Percentiles rank a stretch among this genome's conserved stretches.
phyloP scores from a whole-genome alignment of 2,329 filamentous ascomycete genomes.

The Fonsecaea multimorphosa region DNA sequence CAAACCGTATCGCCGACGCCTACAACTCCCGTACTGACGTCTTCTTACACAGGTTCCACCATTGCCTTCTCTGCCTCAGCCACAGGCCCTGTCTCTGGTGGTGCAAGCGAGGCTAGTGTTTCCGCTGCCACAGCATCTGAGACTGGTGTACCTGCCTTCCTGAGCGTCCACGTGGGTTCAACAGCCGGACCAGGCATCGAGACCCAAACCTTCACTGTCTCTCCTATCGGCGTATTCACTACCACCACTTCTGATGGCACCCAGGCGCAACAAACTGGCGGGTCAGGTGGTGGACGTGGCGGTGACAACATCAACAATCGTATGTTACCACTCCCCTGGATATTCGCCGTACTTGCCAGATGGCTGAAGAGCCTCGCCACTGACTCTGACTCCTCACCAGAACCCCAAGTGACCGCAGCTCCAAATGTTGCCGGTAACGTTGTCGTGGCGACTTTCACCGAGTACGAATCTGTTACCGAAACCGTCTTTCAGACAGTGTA shows the following conservation, averaged over 20 bases:
- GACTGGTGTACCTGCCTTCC: constrained; percentile 31
- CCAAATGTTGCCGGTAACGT: constrained; percentile 25
- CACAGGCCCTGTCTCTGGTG: constrained; percentile 32
- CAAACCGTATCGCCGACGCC: constrained; percentile 5
- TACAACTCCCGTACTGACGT: constrained; percentile 8
- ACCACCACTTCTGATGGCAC: constrained; percentile 12
- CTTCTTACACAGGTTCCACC: constrained; percentile 27
- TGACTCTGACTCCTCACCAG: constrained; percentile 6
- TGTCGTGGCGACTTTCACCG: constrained; percentile 31
- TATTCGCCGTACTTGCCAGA: not conserved
- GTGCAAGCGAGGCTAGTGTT: constrained; percentile 36
- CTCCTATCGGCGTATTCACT: constrained; percentile 26
- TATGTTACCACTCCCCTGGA: not conserved
- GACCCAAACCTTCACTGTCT: constrained; percentile 34
- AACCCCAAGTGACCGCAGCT: constrained; percentile 18
- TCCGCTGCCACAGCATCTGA: constrained; percentile 23
- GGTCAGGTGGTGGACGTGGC: not conserved
- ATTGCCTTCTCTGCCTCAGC: constrained; percentile 35
- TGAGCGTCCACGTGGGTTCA: constrained; percentile 34
- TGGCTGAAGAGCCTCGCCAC: not conserved
- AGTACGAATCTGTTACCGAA: constrained; percentile 31
- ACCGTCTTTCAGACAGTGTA: constrained; percentile 34
- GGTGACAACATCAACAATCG: constrained; percentile 5
- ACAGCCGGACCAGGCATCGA: constrained; percentile 32
- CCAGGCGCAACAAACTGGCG: constrained; percentile 15